phyloP scores from a whole-genome alignment of 345 rosid genomes.

The Syzygium jambos region DNA sequence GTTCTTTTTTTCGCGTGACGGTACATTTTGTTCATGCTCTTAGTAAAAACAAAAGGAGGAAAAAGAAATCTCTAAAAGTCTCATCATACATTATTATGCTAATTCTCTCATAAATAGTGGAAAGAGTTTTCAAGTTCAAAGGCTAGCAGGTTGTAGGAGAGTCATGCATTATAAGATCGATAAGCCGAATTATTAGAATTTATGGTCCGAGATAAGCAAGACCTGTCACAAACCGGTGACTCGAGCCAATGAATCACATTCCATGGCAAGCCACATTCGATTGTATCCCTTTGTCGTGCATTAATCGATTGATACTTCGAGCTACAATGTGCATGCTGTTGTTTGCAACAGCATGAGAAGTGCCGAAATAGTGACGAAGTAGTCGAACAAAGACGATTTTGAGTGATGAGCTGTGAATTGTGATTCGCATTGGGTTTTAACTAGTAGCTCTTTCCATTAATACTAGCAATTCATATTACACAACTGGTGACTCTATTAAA shows the following conservation, averaged over 20 bases:
- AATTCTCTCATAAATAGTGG: not conserved
- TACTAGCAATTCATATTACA: not conserved
- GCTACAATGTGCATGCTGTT: not conserved
- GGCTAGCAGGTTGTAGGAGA: not conserved
- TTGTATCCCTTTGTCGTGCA: not conserved
- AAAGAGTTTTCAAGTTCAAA: not conserved
- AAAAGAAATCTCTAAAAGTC: not conserved
- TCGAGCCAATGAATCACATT: not conserved
- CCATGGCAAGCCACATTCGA: not conserved
- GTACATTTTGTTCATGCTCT: not conserved
- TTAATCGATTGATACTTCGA: not conserved
- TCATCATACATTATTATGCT: not conserved
- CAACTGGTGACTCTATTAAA: not conserved
- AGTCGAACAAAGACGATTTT: not conserved
- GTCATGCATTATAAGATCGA: not conserved
- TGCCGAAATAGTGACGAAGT: not conserved
- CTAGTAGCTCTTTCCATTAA: not conserved
- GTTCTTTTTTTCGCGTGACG: not conserved
- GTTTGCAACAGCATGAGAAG: not conserved
- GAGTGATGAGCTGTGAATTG: not conserved
- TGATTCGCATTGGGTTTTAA: not conserved
- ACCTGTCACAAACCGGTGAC: not conserved
- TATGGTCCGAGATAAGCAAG: not conserved
- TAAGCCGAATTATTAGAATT: not conserved
- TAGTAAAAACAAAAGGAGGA: not conserved